These are phyloP conservation scores for Conringia planisiliqua DNA, from an alignment of 345 rosid species.

Conservation along the genomic window DNA sequence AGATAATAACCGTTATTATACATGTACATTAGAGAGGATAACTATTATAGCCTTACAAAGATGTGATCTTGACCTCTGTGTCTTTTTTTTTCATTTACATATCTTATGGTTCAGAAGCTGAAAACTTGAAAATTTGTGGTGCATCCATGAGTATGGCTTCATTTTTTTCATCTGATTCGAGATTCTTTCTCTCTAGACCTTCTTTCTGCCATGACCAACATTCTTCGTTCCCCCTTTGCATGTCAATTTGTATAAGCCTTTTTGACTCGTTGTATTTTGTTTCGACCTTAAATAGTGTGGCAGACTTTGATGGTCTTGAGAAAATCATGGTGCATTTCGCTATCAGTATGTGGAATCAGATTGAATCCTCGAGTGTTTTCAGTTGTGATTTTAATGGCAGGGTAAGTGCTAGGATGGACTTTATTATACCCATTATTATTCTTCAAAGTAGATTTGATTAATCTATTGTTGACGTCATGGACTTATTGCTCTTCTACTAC, in stretches of 20 bases:
- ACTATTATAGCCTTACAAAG: neutral
- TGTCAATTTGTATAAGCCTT: slow-evolving; percentile 7
- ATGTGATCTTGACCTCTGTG: neutral
- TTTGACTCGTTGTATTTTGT: slow-evolving; percentile 5
- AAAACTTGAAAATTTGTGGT: neutral
- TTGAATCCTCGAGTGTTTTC: slow-evolving; percentile 45
- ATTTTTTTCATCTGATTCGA: neutral
- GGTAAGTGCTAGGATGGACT: slow-evolving; percentile 39
- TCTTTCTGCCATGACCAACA: neutral
- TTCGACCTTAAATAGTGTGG: slow-evolving; percentile 48
- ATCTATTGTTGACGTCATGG: neutral
- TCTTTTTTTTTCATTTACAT: neutral
- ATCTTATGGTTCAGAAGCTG: neutral
- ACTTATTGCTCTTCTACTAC: slow-evolving; percentile 16
- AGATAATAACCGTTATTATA: neutral
- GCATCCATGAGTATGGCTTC: neutral
- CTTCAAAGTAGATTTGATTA: slow-evolving; percentile 1
- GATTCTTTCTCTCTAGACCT: neutral
- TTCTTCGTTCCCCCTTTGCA: neutral
- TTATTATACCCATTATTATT: slow-evolving; percentile 3
- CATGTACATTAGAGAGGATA: neutral
- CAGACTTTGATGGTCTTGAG: slow-evolving; percentile 56
- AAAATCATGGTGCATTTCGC: slow-evolving; percentile 50
- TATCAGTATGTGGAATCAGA: slow-evolving; percentile 59
- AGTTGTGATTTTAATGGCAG: slow-evolving; percentile 29